Evolutionary conservation across 257 asterid genomes (phyloP).

Genomic region (Capsicum chinense): DNA sequence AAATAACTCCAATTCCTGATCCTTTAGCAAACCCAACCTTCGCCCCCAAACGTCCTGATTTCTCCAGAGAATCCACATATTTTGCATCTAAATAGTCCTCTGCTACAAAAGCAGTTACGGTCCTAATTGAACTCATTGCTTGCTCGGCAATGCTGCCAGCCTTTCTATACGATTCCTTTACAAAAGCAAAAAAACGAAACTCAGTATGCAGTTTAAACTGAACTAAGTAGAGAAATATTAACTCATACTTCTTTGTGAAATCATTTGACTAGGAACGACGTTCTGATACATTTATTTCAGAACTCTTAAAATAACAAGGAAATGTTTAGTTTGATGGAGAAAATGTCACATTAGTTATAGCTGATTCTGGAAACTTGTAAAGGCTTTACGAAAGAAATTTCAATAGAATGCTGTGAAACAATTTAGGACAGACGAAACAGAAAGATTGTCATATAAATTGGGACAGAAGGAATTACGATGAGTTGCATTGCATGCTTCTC

Average conservation of each 20-base stretch:
- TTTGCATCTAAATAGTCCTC: conserved; percentile 71
- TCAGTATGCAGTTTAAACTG: conserved; percentile 20
- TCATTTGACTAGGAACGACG: not conserved
- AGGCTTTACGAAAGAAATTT: not conserved
- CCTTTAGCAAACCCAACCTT: conserved; percentile 88
- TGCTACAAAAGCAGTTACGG: conserved; percentile 79
- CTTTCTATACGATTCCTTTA: conserved; percentile 70
- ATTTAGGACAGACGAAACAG: not conserved
- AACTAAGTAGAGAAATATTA: not conserved
- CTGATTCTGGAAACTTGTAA: conserved; percentile 16
- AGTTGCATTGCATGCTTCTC: conserved; percentile 20
- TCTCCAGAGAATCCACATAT: conserved; percentile 53
- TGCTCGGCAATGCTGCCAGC: conserved; percentile 88
- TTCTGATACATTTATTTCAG: not conserved
- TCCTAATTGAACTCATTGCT: conserved; percentile 75
- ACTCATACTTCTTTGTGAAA: not conserved
- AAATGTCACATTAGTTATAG: not conserved
- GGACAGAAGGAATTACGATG: not conserved
- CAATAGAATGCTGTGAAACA: not conserved
- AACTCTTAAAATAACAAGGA: not conserved
- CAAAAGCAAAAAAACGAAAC: conserved; percentile 9
- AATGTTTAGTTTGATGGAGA: not conserved
- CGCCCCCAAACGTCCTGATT: conserved; percentile 62
- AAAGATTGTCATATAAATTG: not conserved
- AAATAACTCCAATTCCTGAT: conserved; percentile 77